Conservation (phyloP, 345 rosid genomes). For the Psidium guajava region DNA sequence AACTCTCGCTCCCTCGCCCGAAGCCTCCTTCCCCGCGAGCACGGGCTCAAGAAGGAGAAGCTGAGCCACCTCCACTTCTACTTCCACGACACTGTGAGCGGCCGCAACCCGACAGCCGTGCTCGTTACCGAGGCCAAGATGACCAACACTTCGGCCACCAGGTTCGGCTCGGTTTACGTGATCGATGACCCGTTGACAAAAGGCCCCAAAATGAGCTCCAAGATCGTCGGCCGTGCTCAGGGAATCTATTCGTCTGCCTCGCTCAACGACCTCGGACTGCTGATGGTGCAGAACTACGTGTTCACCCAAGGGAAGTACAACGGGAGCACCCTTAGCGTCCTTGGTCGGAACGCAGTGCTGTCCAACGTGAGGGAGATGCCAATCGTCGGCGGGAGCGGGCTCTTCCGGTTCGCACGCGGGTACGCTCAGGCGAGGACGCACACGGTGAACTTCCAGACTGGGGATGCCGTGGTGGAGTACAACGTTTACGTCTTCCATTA, state of each 20-base stretch:
- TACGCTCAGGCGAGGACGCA: constrained; percentile 19
- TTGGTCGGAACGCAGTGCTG: neutral
- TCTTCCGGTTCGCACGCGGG: constrained; percentile 16
- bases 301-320: constrained; percentile 1
- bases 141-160: constrained; percentile 9
- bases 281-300: neutral
- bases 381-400: constrained; percentile 15
- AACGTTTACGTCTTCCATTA: constrained; percentile 24
- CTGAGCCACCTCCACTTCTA: constrained; percentile 44
- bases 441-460: neutral
- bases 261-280: constrained; percentile 2
- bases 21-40: constrained; percentile 1
- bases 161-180: constrained; percentile 27
- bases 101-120: constrained; percentile 26
- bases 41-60: constrained; percentile 17
- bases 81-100: constrained; percentile 35
- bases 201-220: constrained; percentile 28
- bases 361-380: constrained; percentile 5
- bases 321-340: neutral
- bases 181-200: constrained; percentile 39
- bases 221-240: constrained; percentile 40
- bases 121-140: constrained; percentile 10
- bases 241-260: constrained; percentile 32
- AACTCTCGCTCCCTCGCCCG: constrained; percentile 9
- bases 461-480: constrained; percentile 17